phyloP scores from a whole-genome alignment of 2,329 filamentous ascomycete species.

The Neodidymelliopsis sp. region DNA sequence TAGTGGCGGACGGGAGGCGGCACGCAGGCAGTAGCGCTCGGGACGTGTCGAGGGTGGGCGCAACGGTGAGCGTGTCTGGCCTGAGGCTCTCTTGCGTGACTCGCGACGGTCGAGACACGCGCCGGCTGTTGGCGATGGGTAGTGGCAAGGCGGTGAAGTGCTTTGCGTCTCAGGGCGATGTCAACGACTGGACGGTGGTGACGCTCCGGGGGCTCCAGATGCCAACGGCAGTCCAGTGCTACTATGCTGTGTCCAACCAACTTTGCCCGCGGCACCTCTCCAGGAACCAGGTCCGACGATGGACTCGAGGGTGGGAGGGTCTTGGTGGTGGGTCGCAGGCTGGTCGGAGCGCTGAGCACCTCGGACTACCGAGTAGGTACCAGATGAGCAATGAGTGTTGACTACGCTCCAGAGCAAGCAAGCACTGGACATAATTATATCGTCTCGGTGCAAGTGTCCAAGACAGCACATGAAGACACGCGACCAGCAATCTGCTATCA shows the following conservation, averaged over 20 bases:
- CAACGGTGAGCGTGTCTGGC: background rate
- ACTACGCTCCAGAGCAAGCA: background rate
- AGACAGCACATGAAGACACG: background rate
- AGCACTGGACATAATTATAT: background rate
- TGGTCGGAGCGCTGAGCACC: conserved; percentile 22
- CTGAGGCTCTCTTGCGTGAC: conserved; percentile 7
- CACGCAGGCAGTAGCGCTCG: conserved; percentile 23
- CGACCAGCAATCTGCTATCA: background rate
- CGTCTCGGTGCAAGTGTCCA: background rate
- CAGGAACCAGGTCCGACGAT: conserved; percentile 24
- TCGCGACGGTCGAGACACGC: conserved; percentile 9
- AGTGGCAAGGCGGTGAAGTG: conserved; percentile 5
- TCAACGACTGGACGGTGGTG: background rate
- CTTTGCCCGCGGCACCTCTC: conserved; percentile 1
- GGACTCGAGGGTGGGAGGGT: conserved; percentile 18
- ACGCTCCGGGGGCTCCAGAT: background rate
- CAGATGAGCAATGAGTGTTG: background rate
- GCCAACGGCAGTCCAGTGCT: background rate
- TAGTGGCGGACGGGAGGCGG: conserved; percentile 23
- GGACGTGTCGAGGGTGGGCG: conserved; percentile 13
- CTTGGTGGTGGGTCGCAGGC: conserved; percentile 22
- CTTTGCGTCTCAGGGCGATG: background rate
- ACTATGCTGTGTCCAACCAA: background rate
- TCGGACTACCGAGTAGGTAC: conserved; percentile 11
- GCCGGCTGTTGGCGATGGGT: background rate